Evolutionary conservation across 2,329 filamentous ascomycete species (phyloP).

Genomic region (Cordyceps farinosa): DNA sequence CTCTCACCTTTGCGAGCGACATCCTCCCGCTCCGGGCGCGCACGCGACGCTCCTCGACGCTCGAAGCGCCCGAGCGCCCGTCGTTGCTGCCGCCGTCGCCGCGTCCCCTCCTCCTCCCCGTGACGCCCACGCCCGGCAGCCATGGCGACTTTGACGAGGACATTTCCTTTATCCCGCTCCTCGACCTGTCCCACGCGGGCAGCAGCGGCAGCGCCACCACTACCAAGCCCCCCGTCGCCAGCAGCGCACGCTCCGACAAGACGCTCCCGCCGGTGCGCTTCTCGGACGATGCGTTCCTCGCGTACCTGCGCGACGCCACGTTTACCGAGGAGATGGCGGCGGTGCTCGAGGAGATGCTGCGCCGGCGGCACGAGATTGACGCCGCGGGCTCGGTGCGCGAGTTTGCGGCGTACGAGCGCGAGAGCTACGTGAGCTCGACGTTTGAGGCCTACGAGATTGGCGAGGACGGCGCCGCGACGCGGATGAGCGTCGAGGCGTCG

Average conservation of each 20-base stretch:
- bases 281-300: conserved; percentile 41
- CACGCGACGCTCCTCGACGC: conserved; percentile 30
- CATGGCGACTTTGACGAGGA: conserved; percentile 28
- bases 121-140: conserved; percentile 24
- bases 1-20: conserved; percentile 23
- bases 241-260: not conserved
- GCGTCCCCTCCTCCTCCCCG: conserved; percentile 21
- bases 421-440: conserved; percentile 45
- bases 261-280: conserved; percentile 29
- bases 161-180: conserved; percentile 31
- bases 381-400: conserved; percentile 27
- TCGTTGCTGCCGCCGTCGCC: conserved; percentile 21
- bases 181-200: conserved; percentile 20
- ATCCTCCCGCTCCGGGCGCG: conserved; percentile 21
- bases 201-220: conserved; percentile 22
- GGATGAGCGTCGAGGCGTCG: conserved; percentile 27
- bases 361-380: conserved; percentile 33
- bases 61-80: conserved; percentile 27
- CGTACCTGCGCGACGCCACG: conserved; percentile 38
- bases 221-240: conserved; percentile 17
- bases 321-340: conserved; percentile 39
- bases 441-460: conserved; percentile 57
- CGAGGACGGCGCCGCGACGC: conserved; percentile 39
- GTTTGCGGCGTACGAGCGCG: conserved; percentile 36
- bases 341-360: conserved; percentile 36